Evolutionary conservation across 2,329 filamentous ascomycete genomes (phyloP), one percentile per base, ranked within the genome.

Genomic region (Fusarium coffeatum): DNA sequence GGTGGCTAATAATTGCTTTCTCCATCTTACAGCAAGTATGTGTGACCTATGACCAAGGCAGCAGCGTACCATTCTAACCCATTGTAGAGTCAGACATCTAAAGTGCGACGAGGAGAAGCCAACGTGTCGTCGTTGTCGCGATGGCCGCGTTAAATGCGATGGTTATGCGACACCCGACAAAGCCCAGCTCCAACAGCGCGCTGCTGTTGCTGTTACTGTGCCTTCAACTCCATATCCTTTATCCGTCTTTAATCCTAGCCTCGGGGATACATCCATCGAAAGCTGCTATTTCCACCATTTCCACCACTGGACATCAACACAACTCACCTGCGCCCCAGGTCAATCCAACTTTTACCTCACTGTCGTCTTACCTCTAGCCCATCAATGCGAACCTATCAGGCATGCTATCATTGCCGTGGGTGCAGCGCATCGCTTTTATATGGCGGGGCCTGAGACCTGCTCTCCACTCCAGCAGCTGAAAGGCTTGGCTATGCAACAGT

Each of bases 21-120:
- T 20, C 5, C 5, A 8, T 32, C 0, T 2, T 30, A 4, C 27
- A 61, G 59, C 59, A 61, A 61, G 59, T 61, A 60, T 10, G 22
- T 43, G 11, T 23, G 20, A 8, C 49, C 25, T 7, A 9, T 15
- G 3, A 41, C 2, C 23, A 18, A 42, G 13, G 7, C 8, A 20
- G 8, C 16, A 42, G 18, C 6, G 6, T 42, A 27, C 16, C 13
- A 18, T 18, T 23, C 58, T 65, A 59, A 58, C 45, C 15, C 8
- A 15, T 40, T 4, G 23, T 49, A 74, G 72, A 55, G 62, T 69
- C 25, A 68, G 73, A 9, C 72, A 72, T 27, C 42, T 72, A 27
- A 75, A 75, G 30, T 77, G 76, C 43, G 76, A 77, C 46, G 76
- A 77, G 42, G 61, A 68, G 22, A 76, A 75, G 18, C 73, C 72